Base-by-base conservation (phyloP, 2,329 filamentous ascomycete species). In the Botryotinia narcissicola region DNA sequence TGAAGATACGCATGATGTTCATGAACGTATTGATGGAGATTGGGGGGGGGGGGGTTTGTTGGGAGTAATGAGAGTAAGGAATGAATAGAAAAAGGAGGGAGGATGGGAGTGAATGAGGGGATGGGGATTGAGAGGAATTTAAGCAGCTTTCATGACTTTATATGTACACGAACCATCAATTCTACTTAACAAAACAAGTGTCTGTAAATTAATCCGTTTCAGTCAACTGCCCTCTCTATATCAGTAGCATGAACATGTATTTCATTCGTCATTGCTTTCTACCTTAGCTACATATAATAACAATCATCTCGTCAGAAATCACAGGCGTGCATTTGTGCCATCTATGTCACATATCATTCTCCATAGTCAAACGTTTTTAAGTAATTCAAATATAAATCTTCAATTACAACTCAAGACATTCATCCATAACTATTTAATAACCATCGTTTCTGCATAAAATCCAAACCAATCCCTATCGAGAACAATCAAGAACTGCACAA, bases 21-120 rank as follows among this genome's bases (percentile, higher is more conserved):
- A 18, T 7, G 51, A 29, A 16, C 18, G n/a, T 29, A 14, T 1
- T 29, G 14, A 54, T 8, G n/a, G n/a, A 54, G n/a, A 29, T 8
- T 25, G 7, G 48, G 12, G 25, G 12, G 12, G 42, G 16, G 42
- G 0, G 0, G 3, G 29, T 18, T 1, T 9, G 6, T 7, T 29
- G 3, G 3, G 7, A 29, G n/a, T 7, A 4, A 7, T 32, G n/a
- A 16, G 14, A 29, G 16, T 18, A 54, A 6, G 0, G 48, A 4
- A 14, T 7, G 4, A 16, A 29, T 29, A 18, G 51, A 16, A 16
- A 18, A 54, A 18, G 2, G 4, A 16, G n/a, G 6, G 6, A 29
- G 5, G 48, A 25, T n/a, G 51, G n/a, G 48, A n/a, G 25, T 20
- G 44, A 46, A 44, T 3, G 16, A 25, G 25, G 22, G 20, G 44